Evolutionary conservation across 371 early-diverging fungal species (phyloP).

Genomic region (Umbelopsis sp.): DNA sequence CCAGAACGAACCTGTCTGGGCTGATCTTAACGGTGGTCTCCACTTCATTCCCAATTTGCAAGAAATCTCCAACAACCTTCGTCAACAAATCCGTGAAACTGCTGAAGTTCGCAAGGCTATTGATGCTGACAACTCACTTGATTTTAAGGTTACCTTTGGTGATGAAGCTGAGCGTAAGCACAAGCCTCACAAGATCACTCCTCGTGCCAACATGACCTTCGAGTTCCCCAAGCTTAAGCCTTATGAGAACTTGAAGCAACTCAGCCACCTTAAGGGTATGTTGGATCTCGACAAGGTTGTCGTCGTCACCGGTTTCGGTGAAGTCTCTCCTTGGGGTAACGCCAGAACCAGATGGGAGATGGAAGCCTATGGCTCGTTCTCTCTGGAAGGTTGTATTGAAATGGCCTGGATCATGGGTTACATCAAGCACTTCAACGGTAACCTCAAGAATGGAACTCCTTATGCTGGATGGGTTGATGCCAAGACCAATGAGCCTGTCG

Average conservation of each 20-base stretch:
- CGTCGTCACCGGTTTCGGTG: conserved; percentile 94
- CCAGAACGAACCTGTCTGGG: conserved; percentile 88
- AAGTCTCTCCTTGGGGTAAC: conserved; percentile 95
- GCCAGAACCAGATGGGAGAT: conserved; percentile 97
- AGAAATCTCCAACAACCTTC: conserved; percentile 73
- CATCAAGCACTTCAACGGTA: conserved; percentile 90
- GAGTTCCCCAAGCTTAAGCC: conserved; percentile 81
- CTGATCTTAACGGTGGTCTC: conserved; percentile 93
- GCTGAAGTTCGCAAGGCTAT: conserved; percentile 89
- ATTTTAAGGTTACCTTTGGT: conserved; percentile 79
- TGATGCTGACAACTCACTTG: conserved; percentile 75
- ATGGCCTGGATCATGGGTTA: conserved; percentile 98
- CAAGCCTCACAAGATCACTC: conserved; percentile 79
- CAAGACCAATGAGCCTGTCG: conserved; percentile 88
- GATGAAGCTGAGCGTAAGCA: conserved; percentile 75
- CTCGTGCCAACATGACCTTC: conserved; percentile 94
- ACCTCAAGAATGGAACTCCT: conserved; percentile 76
- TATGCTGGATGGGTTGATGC: conserved; percentile 96
- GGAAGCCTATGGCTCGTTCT: conserved; percentile 93
- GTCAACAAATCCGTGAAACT: conserved; percentile 79
- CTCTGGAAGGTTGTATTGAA: conserved; percentile 95
- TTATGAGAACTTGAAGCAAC: conserved; percentile 68
- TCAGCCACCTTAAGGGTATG: conserved; percentile 84
- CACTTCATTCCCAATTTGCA: conserved; percentile 83
- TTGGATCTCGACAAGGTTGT: conserved; percentile 92